These are phyloP conservation scores for Microstegium vimineum DNA, from an alignment of 176 grass and related monocot species.

Conservation along the genomic window DNA sequence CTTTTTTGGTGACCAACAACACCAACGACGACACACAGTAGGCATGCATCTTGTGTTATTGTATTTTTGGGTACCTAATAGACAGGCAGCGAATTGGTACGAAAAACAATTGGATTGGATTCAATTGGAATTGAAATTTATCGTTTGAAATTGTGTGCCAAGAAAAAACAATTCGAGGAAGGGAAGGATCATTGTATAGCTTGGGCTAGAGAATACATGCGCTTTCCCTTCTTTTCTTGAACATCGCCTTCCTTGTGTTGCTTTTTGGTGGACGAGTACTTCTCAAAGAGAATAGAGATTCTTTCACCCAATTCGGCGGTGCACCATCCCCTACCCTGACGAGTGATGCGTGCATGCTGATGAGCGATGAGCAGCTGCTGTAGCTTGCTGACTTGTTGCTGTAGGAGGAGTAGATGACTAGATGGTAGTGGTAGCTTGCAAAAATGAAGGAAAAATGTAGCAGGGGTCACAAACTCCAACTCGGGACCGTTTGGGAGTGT, in stretches of 20 bases:
- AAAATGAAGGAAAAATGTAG: not conserved
- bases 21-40: not conserved
- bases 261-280: not conserved
- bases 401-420: too few relatives aligned
- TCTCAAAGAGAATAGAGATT: slow-evolving; percentile 3
- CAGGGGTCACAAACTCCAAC: too few relatives aligned
- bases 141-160: not conserved
- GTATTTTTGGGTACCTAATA: too few relatives aligned
- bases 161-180: not conserved
- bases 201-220: not conserved
- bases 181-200: not conserved
- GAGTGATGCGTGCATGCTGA: not conserved
- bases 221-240: slow-evolving; percentile 23
- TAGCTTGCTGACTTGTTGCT: not conserved
- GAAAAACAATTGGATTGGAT: too few relatives aligned
- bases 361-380: not conserved
- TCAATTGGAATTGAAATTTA: too few relatives aligned
- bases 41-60: not conserved
- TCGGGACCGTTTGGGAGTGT: too few relatives aligned
- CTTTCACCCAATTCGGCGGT: not conserved
- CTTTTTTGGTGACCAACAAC: not conserved
- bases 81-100: too few relatives aligned
- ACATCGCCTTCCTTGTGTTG: slow-evolving; percentile 1
- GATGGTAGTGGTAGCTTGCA: not conserved
- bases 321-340: not conserved